Evolutionary conservation across 495 filamentous ascomycete species (phyloP), one percentile per base, ranked within the genome.

Genomic region (Hypoxylon rickii): DNA sequence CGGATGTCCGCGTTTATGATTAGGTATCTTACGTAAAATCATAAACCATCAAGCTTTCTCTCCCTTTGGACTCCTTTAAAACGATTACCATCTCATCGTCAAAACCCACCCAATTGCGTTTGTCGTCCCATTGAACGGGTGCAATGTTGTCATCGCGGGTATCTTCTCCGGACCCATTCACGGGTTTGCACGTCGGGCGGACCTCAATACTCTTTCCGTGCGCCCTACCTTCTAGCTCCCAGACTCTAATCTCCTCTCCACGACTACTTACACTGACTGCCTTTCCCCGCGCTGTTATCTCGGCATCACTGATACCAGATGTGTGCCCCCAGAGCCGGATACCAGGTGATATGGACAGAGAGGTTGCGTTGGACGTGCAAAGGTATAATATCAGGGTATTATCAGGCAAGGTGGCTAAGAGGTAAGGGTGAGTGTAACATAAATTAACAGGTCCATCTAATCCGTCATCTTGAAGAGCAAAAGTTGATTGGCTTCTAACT

Each of bases 51-150:
- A 98, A 69, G 39, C 86, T 82, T 63, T 92, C 89, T 17, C 78
- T 76, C 17, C 89, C 88, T 12, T 72, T 74, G 55, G 80, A 83
- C 65, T 93, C 89, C 40, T 89, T 86, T 39, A 96, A 75, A 40
- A 97, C 80, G 51, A 97, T 85, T 7, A 98, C 89, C 69, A 89
- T 87, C 71, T 97, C 90, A 29, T 97, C 94, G 65, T 97, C 90
- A 69, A 97, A 98, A 2, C 90, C 90, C 11, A 93, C 82, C 83
- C 86, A 96, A 32, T 86, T 76, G 44, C 77, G 70, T 15, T 70
- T 61, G 45, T 77, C 71, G 26, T 68, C 60, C 63, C 58, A 63
- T 15, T 63, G 29, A 2, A 18, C 63, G 4, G 24, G 24, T 10
- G 70, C 58, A 43, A 59, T 50, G 16, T 57, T 12, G 10, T 38